Evolutionary conservation across 306 rosid species (phyloP), one percentile per base, ranked within the genome.

Genomic region (Cicer bijugum): DNA sequence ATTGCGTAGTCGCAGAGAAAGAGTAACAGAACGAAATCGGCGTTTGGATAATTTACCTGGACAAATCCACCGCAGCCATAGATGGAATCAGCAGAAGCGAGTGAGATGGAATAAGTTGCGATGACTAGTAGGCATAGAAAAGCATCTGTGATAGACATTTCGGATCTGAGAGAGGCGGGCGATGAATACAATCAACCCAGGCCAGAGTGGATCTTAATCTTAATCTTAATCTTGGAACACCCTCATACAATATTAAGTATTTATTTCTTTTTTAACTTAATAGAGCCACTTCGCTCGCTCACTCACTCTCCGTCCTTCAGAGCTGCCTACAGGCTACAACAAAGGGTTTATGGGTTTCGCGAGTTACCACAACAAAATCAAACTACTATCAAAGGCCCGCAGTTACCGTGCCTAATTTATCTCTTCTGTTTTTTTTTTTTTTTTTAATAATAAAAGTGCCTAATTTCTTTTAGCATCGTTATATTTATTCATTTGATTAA

Each of bases 31-130:
- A 6, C 20, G 74, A 72, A 65, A 65, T 64, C 78, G 10, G 70
- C 1, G 59, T 12, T 63, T 39, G 28, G 12, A 10, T 19, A 4
- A 59, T 60, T 19, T 71, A 81, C 84, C 81, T 81, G 65, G 47
- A 75, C 75, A n/a, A 81, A 81, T 35, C 84, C 84, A 42, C 84
- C 84, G 78, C 84, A 81, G 64, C 84, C 84, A 64, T 81, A 76
- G 74, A 81, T 63, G 81, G 84, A 76, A 83, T 90, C 97, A 48
- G 99, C 99, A 56, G 74, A 83, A 64, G 83, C 69, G 42, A 79
- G 42, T 48, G 93, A 82, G 58, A 87, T 67, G 8, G 78, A 85
- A 66, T 52, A 85, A 38, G 86, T 23, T 16, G 75, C 44, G 63
- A 82, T 63, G 42, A 84, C 20, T 47, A 81, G 42, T 42, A 79